Base-by-base conservation (phyloP, 2,329 filamentous ascomycete species). In the Beauveria australis region DNA sequence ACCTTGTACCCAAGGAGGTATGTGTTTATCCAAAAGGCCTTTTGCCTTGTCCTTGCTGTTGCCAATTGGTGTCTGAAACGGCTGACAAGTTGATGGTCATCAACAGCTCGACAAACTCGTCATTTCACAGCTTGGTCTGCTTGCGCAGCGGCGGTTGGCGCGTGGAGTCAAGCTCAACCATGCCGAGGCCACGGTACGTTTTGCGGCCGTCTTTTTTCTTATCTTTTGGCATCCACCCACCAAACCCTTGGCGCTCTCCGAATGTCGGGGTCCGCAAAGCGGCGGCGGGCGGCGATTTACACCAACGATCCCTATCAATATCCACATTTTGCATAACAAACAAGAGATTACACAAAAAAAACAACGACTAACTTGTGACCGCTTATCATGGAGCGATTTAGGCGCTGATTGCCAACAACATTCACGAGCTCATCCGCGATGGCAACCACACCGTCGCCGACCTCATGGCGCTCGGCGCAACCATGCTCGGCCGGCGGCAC, bases 371-470 rank as follows among this genome's bases (percentile, higher is more conserved):
- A 65, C 62, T 63, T 53, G 24, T 46, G 44, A 24, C 5, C 14
- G 33, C 30, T n/a, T 48, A 12, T 19, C 14, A 44, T 24, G 37
- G 14, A 30, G 6, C 28, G n/a, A 49, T 57, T 5, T 54, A 89
- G 87, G 89, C 88, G 30, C 82, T 92, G 66, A 95, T 97, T 69
- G 87, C 92, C 64, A 92, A 85, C 71, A 92, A 92, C 73, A 82
- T 97, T 54, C 93, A 97, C 74, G 93, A 97, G 82, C 87, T 97
- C 68, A 95, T 97, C 73, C 92, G 93, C 73, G 93, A 97, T 93
- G 93, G 93, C 71, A 86, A 89, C 67, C 91, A 97, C 77, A 89
- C 84, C 16, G 93, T 97, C 59, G 88, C 92, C 44, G 92, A 96
- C 73, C 89, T 97, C 71, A 97, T 97, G 92, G 79, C 85, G 63